Base-by-base conservation (phyloP, 208 protist genomes). In the Leishmania tarentolae region DNA sequence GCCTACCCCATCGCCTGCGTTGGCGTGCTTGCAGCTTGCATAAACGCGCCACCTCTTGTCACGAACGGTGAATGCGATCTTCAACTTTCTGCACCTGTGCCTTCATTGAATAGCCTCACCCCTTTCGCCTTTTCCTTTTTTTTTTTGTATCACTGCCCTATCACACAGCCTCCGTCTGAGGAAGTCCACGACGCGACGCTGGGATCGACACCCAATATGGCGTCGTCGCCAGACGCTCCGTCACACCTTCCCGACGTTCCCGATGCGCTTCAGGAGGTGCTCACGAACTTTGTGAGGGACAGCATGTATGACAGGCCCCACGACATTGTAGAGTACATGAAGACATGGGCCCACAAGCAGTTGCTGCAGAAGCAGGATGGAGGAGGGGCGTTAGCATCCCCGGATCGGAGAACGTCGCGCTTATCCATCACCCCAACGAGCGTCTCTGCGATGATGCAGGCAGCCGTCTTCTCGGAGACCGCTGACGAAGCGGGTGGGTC, bases 241-340 rank as follows among this genome's bases (percentile, higher is more conserved):
- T 21, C 40, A 37, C 56, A n/a, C 31, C 3, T 15, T 28, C 28
- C 24, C 21, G 56, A 63, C 50, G 2, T 24, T 1, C 37, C 21
- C 19, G 40, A 61, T 66, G 74, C 8, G 19, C 56, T 85, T 37
- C 59, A 78, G 31, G 81, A 77, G 24, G 71, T 50, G 0, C 76
- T 85, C 9, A 85, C 81, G 5, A 78, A 80, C 35, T 85, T 84
- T 46, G 81, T 84, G 31, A 84, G 70, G 47, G 81, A 84, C 69
- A 80, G 59, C 53, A 81, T 84, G 81, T 80, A 76, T 50, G 81
- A 84, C 47, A 84, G 88, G 46, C 91, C 91, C 13, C 69, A 79
- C 37, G 69, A 91, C 72, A 79, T 94, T 8, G 84, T 89, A 24
- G 73, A 66, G 42, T 94, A 88, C 80, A 81, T 94, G 78, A 75